phyloP scores from a whole-genome alignment of 495 filamentous ascomycete genomes.

The Aspergillus carlsbadensis region DNA sequence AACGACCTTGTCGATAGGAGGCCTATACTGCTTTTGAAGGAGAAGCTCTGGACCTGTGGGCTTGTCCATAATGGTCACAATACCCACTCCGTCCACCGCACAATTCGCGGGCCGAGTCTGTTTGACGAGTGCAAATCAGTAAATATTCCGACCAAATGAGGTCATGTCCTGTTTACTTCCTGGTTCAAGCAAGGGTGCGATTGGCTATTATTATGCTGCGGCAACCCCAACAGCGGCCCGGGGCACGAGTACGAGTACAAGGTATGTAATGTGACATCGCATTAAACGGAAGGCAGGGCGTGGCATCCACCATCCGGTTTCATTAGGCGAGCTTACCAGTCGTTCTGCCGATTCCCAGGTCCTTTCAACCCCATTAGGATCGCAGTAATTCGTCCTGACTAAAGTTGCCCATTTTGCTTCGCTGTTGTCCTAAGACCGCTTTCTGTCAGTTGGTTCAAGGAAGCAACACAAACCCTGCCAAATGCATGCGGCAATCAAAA shows the following conservation, averaged over 20 bases:
- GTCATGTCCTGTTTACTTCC: neutral
- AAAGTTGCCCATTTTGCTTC: constrained; percentile 78
- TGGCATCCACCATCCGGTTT: neutral
- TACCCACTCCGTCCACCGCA: constrained; percentile 85
- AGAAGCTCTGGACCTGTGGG: constrained; percentile 70
- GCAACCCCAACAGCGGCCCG: neutral
- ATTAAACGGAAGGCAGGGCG: neutral
- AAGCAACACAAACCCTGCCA: too few species aligned
- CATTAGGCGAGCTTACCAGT: constrained; percentile 34
- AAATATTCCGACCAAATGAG: constrained; percentile 1
- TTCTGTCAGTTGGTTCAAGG: neutral
- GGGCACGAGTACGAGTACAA: neutral
- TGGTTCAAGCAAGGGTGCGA: neutral
- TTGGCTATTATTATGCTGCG: too few species aligned
- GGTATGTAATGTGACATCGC: neutral
- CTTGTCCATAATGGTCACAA: constrained; percentile 81
- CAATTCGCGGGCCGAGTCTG: constrained; percentile 64
- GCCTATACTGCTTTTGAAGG: constrained; percentile 85
- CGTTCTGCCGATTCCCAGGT: constrained; percentile 85
- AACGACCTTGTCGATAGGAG: constrained; percentile 72
- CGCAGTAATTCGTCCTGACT: constrained; percentile 69
- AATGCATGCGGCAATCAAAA: neutral
- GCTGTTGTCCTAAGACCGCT: constrained; percentile 32
- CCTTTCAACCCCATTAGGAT: constrained; percentile 64
- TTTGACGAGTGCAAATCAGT: neutral